phyloP scores from a whole-genome alignment of 78 protist genomes.

The Chrysochromulina tobinii region DNA sequence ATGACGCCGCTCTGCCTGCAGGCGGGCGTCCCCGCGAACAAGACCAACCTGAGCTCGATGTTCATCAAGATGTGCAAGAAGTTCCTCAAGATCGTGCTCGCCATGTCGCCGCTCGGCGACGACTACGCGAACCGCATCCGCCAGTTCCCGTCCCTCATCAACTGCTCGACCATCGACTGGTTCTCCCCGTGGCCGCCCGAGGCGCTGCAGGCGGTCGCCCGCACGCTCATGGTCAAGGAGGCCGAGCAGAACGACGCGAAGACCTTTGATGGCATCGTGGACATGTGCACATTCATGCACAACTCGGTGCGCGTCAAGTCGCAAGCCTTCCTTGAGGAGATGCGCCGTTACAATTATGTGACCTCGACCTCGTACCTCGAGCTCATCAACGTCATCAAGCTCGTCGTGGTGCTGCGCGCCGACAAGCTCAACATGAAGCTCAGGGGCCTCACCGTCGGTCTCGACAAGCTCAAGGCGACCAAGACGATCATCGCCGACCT shows the following conservation, averaged over 20 bases:
- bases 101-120: slow-evolving; percentile 68
- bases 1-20: slow-evolving; percentile 9
- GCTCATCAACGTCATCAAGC: slow-evolving; percentile 44
- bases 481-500: neutral
- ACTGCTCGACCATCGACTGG: slow-evolving; percentile 90
- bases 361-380: slow-evolving; percentile 81
- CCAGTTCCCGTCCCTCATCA: slow-evolving; percentile 67
- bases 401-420: slow-evolving; percentile 32
- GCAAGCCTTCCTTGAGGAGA: slow-evolving; percentile 32
- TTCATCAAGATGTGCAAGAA: slow-evolving; percentile 38
- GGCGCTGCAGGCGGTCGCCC: slow-evolving; percentile 52
- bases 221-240: slow-evolving; percentile 17
- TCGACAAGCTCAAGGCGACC: slow-evolving; percentile 26
- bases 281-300: slow-evolving; percentile 71
- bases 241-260: neutral
- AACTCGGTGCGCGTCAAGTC: slow-evolving; percentile 58
- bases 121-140: slow-evolving; percentile 47
- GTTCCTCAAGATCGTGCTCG: slow-evolving; percentile 61
- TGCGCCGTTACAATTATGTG: slow-evolving; percentile 63
- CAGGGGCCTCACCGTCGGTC: slow-evolving; percentile 42
- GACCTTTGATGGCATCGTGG: neutral
- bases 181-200: slow-evolving; percentile 86
- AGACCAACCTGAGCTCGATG: slow-evolving; percentile 35
- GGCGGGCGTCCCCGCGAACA: neutral
- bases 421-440: neutral